Base-by-base conservation (phyloP, 805 yeast genomes). In the Saitoella complicata region DNA sequence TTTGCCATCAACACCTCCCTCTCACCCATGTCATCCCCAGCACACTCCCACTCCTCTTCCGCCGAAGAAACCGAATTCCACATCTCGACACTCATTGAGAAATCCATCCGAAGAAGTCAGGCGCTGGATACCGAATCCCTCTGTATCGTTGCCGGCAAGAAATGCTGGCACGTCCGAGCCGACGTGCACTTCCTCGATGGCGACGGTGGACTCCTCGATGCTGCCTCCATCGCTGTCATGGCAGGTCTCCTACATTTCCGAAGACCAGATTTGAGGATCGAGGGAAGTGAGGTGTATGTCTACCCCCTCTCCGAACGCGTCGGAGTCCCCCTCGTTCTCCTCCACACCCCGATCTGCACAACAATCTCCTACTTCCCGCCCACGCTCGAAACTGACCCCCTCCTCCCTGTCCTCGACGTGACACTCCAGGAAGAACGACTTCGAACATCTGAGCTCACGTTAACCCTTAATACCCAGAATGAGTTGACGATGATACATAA, bases 201-300 rank as follows among this genome's bases (percentile, higher is more conserved):
- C 56, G 98, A 91, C 61, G 98, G 98, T 38, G 93, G 93, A 12
- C 71, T 91, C 41, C 78, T 87, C 37, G 98, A 91, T 60, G 81
- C 85, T 5, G 79, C 88, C 38, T 83, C 95, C 62, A 70, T 86
- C 45, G 97, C 91, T 0, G 95, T 85, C 6, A 80, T 85, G 72
- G 74, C 88, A 6, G 94, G 83, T 0, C 66, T 91, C 45, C 68
- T 78, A 51, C 95, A 87, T 59, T 91, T 76, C 61, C 73, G 73
- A 45, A 78, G 82, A 53, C 94, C 94, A 7, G 95, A 87, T 60
- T 72, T 85, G 32, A 73, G 86, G 1, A 75, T 86, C 7, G 63
- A 60, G 21, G 68, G 67, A 11, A 40, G 52, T 11, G 46, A 49
- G 30, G 40, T 54, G 4, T n/a, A 11, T 6, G 40, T 42, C 0